These are phyloP conservation scores for Mortierella sp. DNA, from an alignment of 371 early-diverging fungal species.

Conservation along the genomic window DNA sequence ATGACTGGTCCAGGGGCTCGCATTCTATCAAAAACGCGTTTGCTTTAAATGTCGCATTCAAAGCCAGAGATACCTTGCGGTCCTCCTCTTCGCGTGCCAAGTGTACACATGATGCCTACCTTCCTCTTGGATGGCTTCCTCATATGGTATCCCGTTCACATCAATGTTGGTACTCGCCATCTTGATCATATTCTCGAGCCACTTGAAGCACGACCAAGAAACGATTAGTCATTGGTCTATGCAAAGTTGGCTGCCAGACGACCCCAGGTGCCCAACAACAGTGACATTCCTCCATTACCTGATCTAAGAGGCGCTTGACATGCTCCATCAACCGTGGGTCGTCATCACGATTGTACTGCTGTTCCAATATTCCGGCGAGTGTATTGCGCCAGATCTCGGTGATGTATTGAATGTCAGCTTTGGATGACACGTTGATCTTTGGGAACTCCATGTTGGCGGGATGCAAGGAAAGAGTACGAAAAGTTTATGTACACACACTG, in stretches of 20 bases:
- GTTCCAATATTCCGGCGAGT: constrained; percentile 18
- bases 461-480: too few relatives aligned
- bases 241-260: too few relatives aligned
- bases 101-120: constrained; percentile 5
- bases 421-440: constrained; percentile 53
- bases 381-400: constrained; percentile 29
- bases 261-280: too few relatives aligned
- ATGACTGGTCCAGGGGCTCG: constrained; percentile 46
- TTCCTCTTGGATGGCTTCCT: constrained; percentile 41
- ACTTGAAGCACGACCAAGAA: too few relatives aligned
- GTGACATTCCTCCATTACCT: too few relatives aligned
- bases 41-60: neutral
- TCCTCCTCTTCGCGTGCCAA: neutral
- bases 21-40: constrained; percentile 15
- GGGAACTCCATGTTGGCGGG: constrained; percentile 35
- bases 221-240: too few relatives aligned
- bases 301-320: constrained; percentile 31
- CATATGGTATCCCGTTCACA: constrained; percentile 49
- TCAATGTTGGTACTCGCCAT: constrained; percentile 40
- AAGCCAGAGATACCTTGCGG: neutral
- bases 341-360: constrained; percentile 9
- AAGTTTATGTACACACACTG: too few relatives aligned
- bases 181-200: constrained; percentile 37
- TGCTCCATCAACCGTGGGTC: constrained; percentile 21
- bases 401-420: constrained; percentile 47